These are phyloP conservation scores for Iberis pinnata DNA, from an alignment of 345 rosid genomes.

Conservation along the genomic window DNA sequence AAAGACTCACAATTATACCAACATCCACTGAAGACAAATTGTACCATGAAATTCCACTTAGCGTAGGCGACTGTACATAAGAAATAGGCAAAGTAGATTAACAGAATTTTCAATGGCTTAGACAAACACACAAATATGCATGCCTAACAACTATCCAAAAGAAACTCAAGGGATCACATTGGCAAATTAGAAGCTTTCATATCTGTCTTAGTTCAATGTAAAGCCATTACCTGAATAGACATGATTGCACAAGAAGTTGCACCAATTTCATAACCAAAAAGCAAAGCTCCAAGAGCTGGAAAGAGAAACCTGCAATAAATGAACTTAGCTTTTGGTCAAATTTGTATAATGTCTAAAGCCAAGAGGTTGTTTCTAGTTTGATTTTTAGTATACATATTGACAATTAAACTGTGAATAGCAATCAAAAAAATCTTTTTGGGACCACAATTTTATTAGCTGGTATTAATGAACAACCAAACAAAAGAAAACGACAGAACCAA, in stretches of 20 bases:
- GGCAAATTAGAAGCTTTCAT: no score
- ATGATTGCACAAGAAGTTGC: slow-evolving; percentile 91
- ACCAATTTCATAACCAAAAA: slow-evolving; percentile 96
- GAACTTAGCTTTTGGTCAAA: neutral
- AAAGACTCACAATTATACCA: slow-evolving; percentile 82
- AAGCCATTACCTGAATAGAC: slow-evolving; percentile 50
- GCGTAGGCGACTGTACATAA: slow-evolving; percentile 62
- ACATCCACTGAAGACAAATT: slow-evolving; percentile 70
- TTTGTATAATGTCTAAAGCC: neutral
- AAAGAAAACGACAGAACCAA: no score
- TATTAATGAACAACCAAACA: neutral
- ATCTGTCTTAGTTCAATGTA: no score
- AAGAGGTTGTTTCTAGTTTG: no score
- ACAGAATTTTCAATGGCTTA: neutral
- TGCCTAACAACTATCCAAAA: neutral
- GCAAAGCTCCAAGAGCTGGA: slow-evolving; percentile 92
- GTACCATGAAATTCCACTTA: slow-evolving; percentile 85
- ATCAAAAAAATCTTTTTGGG: neutral
- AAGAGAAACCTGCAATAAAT: slow-evolving; percentile 72
- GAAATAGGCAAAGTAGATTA: slow-evolving; percentile 4
- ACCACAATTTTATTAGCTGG: neutral
- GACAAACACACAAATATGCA: neutral
- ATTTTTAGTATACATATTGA: neutral
- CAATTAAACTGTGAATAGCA: neutral
- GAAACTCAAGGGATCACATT: neutral